Percentiles rank a stretch among this genome's conserved stretches.
phyloP scores from a whole-genome alignment of 768 basidiomycete species.

The Pleurotus salmoneostramineus region DNA sequence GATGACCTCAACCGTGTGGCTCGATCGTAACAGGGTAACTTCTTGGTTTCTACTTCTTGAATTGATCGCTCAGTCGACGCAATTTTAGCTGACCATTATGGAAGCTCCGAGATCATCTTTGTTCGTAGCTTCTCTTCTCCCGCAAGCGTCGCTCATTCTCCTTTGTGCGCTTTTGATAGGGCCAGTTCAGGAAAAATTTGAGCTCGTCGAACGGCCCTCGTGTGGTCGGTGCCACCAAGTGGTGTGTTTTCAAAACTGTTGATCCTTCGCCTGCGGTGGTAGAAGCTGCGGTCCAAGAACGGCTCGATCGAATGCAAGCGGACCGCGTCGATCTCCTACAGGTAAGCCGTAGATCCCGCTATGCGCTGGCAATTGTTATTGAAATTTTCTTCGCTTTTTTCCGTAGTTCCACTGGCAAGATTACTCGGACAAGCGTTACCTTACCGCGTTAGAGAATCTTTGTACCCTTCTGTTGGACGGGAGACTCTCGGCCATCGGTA shows the following conservation, averaged over 20 bases:
- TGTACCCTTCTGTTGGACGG: conserved; percentile 57
- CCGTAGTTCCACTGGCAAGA: conserved; percentile 80
- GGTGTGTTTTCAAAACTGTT: conserved; percentile 70
- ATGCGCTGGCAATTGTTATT: background rate
- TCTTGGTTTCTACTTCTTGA: conserved; percentile 8
- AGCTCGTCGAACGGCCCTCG: conserved; percentile 24
- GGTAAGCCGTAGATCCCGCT: conserved; percentile 30
- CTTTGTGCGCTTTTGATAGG: conserved; percentile 36
- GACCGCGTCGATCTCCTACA: conserved; percentile 67
- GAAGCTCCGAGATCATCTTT: conserved; percentile 77
- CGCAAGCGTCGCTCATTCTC: background rate
- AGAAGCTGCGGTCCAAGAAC: conserved; percentile 61
- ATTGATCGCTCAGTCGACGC: background rate
- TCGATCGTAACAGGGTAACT: conserved; percentile 23
- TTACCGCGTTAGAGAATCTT: conserved; percentile 44
- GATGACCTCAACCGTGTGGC: background rate
- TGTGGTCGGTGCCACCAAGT: conserved; percentile 78
- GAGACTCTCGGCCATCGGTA: conserved; percentile 54
- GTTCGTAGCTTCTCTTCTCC: conserved; percentile 36
- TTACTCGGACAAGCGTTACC: conserved; percentile 43
- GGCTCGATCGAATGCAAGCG: conserved; percentile 64
- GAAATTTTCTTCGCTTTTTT: background rate
- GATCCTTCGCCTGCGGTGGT: conserved; percentile 52
- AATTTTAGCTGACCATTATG: conserved; percentile 78
- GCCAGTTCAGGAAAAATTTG: conserved; percentile 56